Base-by-base conservation (phyloP, 768 basidiomycete species). In the Lactarius indigo region DNA sequence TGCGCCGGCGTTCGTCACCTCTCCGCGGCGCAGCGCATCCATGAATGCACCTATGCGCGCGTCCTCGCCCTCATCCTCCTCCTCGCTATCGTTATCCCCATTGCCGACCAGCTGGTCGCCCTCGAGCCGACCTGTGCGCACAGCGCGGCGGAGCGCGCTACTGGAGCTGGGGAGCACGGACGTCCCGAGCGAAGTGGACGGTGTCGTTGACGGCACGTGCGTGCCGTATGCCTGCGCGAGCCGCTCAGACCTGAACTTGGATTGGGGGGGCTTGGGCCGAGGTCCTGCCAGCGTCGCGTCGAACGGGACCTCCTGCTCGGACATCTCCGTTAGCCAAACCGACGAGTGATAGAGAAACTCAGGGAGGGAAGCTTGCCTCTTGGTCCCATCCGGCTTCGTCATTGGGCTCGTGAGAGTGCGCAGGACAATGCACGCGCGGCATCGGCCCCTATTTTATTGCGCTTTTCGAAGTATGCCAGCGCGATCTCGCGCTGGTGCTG, bases 401-500 rank as follows among this genome's bases (percentile, higher is more conserved):
- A 15, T 18, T 37, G 41, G 79, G 77, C 10, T 72, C 70, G 64
- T 82, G 80, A 28, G 77, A 75, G 69, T 83, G 83, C 7, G 79
- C 77, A n/a, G 59, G 78, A 77, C 79, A 89, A 80, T 12, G 82
- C 83, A 47, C 78, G 78, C 17, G 83, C 78, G 54, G 84, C 82
- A 56, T 82, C 83, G 44, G 82, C 78, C 1, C 86, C 85, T 59
- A 92, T 81, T 20, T 78, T 78, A 41, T 75, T 76, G 58, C 89
- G 84, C 73, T 86, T 89, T 69, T 81, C 77, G 74, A 88, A 80
- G 72, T 93, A 92, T 69, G 86, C 86, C 50, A 92, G 72, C 20
- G 87, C 86, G 69, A 92, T 82, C 74, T 92, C 90, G 33, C 90
- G 86, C 69, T 91, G 88, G 70, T 89, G 88, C 60, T 79, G 83